These are phyloP conservation scores for Syzygium oleosum DNA, from an alignment of 345 rosid genomes.

Conservation along the genomic window DNA sequence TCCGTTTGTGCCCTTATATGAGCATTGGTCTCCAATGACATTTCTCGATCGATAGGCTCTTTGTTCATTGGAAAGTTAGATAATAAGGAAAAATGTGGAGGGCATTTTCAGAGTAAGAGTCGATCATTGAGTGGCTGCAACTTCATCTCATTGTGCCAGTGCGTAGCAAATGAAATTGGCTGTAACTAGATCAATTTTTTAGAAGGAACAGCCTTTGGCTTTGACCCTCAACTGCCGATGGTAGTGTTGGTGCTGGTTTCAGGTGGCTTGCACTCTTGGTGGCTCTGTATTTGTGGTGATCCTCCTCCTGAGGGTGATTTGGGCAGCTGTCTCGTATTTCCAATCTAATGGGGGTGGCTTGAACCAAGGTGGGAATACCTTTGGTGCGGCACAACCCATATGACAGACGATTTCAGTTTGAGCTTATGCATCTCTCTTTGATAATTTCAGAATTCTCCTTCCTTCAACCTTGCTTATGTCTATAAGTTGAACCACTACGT, in stretches of 20 bases:
- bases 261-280: slow-evolving; percentile 74
- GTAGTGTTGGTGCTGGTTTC: neutral
- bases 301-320: slow-evolving; percentile 46
- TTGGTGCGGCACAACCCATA: slow-evolving; percentile 19
- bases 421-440: neutral
- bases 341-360: slow-evolving; percentile 42
- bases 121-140: neutral
- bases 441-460: neutral
- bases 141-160: neutral
- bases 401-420: neutral
- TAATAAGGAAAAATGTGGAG: neutral
- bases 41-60: neutral
- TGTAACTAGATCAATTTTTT: neutral
- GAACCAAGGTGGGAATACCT: slow-evolving; percentile 26
- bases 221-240: neutral
- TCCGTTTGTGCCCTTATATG: neutral
- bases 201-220: neutral
- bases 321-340: slow-evolving; percentile 56
- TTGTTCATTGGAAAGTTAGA: neutral
- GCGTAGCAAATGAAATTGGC: neutral
- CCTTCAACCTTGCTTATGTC: neutral
- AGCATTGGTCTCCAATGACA: neutral
- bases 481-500: neutral
- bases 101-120: neutral
- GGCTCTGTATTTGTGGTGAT: slow-evolving; percentile 57